A percentile compares a stretch with the other conserved stretches of the same genome.
These are phyloP conservation scores for Boletellus ananiceps DNA, from an alignment of 768 basidiomycete species.

Conservation along the genomic window DNA sequence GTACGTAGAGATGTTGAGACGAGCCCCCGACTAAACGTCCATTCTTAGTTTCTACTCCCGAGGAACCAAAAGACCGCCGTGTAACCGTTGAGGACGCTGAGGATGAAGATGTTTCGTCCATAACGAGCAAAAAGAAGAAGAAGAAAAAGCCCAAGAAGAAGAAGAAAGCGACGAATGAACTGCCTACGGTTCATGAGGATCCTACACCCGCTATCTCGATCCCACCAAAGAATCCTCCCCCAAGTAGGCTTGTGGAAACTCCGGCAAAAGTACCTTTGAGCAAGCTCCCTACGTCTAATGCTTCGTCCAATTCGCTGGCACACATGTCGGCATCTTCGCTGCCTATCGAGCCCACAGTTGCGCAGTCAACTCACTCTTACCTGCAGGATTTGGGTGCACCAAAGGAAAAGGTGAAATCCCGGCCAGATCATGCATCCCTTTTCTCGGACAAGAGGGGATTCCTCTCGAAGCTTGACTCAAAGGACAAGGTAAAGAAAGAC, in stretches of 20 bases:
- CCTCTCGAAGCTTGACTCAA: slow-evolving; percentile 43
- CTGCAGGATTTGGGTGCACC: slow-evolving; percentile 46
- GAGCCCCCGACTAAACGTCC: not conserved
- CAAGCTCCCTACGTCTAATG: slow-evolving; percentile 10
- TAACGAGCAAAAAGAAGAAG: slow-evolving; percentile 59
- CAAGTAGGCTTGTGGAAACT: slow-evolving; percentile 21
- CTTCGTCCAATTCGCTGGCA: slow-evolving; percentile 19
- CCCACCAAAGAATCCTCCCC: slow-evolving; percentile 15
- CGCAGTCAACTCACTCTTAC: slow-evolving; percentile 71
- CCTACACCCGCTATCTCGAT: slow-evolving; percentile 12
- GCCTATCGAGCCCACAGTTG: slow-evolving; percentile 45
- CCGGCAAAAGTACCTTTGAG: slow-evolving; percentile 17
- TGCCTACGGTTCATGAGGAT: slow-evolving; percentile 23
- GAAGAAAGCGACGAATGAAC: slow-evolving; percentile 33
- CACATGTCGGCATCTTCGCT: slow-evolving; percentile 38
- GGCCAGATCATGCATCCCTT: slow-evolving; percentile 53
- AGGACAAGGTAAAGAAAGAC: slow-evolving; percentile 32
- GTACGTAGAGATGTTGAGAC: slow-evolving; percentile 5
- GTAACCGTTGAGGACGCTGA: slow-evolving; percentile 70
- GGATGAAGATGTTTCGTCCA: slow-evolving; percentile 44
- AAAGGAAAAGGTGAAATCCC: slow-evolving; percentile 69
- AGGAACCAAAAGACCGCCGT: slow-evolving; percentile 33
- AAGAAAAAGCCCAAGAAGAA: slow-evolving; percentile 67
- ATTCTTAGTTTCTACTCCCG: slow-evolving; percentile 7
- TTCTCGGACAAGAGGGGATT: slow-evolving; percentile 45